A percentile compares a stretch with the other conserved stretches of the same genome.
phyloP scores from a whole-genome alignment of 768 basidiomycete species.

The Ramaria rubella region DNA sequence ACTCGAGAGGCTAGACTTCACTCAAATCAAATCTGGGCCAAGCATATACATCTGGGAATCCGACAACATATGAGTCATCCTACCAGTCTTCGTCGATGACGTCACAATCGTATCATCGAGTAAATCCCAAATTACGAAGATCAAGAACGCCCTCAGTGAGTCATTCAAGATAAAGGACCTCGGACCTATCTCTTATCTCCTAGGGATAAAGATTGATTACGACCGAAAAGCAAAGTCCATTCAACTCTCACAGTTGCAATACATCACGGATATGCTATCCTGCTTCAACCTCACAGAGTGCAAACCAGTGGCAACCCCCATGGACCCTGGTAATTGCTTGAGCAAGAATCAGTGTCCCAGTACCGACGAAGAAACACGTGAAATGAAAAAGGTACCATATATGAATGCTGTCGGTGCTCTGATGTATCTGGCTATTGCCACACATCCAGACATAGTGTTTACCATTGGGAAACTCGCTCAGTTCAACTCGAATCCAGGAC shows the following conservation, averaged over 20 bases:
- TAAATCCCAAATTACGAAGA: conserved; percentile 10
- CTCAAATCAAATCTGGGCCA: conserved; percentile 17
- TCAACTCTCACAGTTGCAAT: not conserved
- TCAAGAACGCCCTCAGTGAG: conserved; percentile 24
- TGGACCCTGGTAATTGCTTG: conserved; percentile 17
- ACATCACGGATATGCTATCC: conserved; percentile 12
- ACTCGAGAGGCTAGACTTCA: conserved; percentile 9
- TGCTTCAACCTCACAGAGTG: conserved; percentile 14
- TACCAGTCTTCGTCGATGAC: conserved; percentile 28
- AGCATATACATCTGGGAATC: conserved; percentile 23
- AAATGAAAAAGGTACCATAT: no score
- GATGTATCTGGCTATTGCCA: no score
- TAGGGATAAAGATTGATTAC: conserved; percentile 1
- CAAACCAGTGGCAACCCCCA: conserved; percentile 15
- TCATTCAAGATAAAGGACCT: not conserved
- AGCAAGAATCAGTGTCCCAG: not conserved
- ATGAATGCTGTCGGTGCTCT: no score
- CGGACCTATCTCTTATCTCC: not conserved
- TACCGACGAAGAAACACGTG: no score
- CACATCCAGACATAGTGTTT: conserved; percentile 26
- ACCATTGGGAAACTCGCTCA: conserved; percentile 21
- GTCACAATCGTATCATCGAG: conserved; percentile 24
- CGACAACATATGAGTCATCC: conserved; percentile 21
- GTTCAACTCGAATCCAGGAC: conserved; percentile 14
- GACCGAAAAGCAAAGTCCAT: not conserved